Conservation (phyloP, 768 basidiomycete genomes). For the Xanthoconium stramineum region DNA sequence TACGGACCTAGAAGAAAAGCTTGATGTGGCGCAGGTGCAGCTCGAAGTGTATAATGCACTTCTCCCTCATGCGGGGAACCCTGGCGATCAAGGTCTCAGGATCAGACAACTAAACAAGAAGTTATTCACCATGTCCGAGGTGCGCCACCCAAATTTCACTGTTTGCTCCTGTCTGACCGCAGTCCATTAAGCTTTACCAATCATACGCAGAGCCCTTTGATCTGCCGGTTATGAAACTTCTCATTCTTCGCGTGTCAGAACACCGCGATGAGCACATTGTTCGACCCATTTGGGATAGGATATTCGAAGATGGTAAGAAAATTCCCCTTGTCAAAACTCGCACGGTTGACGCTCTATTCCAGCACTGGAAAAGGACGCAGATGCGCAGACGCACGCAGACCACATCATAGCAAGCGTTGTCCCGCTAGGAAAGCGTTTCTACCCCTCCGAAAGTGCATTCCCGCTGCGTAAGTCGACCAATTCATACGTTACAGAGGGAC, state of each 20-base stretch:
- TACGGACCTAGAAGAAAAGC: slow-evolving; percentile 92
- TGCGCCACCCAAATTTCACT: slow-evolving; percentile 33
- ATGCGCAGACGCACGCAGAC: slow-evolving; percentile 55
- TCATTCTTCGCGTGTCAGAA: slow-evolving; percentile 92
- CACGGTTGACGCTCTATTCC: slow-evolving; percentile 3
- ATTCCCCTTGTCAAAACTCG: neutral
- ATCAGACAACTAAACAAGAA: slow-evolving; percentile 56
- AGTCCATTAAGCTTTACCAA: slow-evolving; percentile 67
- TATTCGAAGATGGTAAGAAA: slow-evolving; percentile 73
- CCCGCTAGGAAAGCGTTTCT: slow-evolving; percentile 79
- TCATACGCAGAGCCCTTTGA: slow-evolving; percentile 86
- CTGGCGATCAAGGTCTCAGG: slow-evolving; percentile 59
- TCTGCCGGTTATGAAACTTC: slow-evolving; percentile 76
- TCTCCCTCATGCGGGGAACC: slow-evolving; percentile 56
- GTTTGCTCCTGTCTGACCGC: slow-evolving; percentile 9
- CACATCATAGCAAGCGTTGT: slow-evolving; percentile 61
- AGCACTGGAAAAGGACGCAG: slow-evolving; percentile 59
- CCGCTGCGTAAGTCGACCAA: slow-evolving; percentile 63
- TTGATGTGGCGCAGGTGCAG: slow-evolving; percentile 96
- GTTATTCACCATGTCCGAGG: slow-evolving; percentile 83
- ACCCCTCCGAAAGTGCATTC: slow-evolving; percentile 88
- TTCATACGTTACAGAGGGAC: neutral
- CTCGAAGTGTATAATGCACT: slow-evolving; percentile 81
- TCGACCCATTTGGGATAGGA: slow-evolving; percentile 82
- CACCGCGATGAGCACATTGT: slow-evolving; percentile 83